Evolutionary conservation across 2,329 filamentous ascomycete genomes (phyloP), one percentile per base, ranked within the genome.

Genomic region (Paecilomyces sp.): DNA sequence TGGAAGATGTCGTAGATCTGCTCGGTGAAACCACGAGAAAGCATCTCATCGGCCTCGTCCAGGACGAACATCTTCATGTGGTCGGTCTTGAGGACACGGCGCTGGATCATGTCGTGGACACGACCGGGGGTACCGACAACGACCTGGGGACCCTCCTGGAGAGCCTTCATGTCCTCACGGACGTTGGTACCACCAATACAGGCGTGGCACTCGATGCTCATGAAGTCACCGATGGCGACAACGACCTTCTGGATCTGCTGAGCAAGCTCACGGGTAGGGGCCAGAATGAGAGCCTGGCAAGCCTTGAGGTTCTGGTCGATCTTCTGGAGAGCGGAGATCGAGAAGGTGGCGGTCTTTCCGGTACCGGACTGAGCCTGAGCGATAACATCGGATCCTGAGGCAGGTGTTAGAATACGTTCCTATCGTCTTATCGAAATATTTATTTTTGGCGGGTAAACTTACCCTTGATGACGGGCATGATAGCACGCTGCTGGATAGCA

Each of bases 1-100:
- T 96, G 93, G 88, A 97, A 99, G 82, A 99, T 96, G 80, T 99
- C 94, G 86, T 99, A 99, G 83, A 99, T 99, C 84, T 99, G 94
- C 85, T 99, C 94, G 73, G 92, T 96, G 88, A 99, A 99, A 85
- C 94, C 94, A 75, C 93, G 93, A 65, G 70, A 70, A 68, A 99
- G 87, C 90, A 99, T 97, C 83, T 99, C 94, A 78, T 99, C 94
- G 73, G 94, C 94, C 85, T 99, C 94, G 77, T 99, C 94, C 71
- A 99, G 91, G 72, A 99, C 92, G 80, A 99, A 96, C 90, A 97
- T 96, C 89, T 99, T 99, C 87, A 99, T 97, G 80, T 86, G 83
- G 78, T 96, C 92, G 74, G 94, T 99, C 85, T 93, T 94, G 71
- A 99, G 86, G 81, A 95, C 90, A 71, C 93, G 92, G 69, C 94